These are phyloP conservation scores for Meyerozyma sp. DNA, from an alignment of 1,139 yeast species.

Conservation along the genomic window DNA sequence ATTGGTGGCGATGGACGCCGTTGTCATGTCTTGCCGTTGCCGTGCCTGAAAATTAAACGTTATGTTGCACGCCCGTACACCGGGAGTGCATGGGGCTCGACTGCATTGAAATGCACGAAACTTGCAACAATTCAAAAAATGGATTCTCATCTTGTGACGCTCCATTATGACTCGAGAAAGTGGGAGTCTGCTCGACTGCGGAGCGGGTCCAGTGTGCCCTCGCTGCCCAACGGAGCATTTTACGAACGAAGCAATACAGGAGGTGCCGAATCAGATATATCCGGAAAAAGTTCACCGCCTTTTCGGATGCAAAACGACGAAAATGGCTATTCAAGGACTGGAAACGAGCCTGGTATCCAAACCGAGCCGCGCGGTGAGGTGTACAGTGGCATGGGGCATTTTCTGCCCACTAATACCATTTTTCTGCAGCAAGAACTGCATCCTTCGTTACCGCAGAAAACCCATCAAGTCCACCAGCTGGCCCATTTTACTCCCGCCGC, in stretches of 20 bases:
- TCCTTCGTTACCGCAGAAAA: neutral
- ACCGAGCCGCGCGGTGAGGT: too few relatives aligned
- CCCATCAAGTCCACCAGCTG: neutral
- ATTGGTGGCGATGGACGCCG: conserved; percentile 22
- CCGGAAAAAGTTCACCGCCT: neutral
- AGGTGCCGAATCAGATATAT: neutral
- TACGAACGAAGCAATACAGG: neutral
- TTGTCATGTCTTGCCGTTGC: conserved; percentile 23
- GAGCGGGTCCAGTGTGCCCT: neutral
- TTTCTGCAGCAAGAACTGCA: neutral
- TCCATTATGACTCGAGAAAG: neutral
- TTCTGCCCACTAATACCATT: too few relatives aligned
- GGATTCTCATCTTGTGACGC: neutral
- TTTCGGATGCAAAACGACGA: neutral
- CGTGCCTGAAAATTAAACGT: neutral
- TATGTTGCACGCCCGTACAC: neutral
- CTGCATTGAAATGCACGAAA: neutral
- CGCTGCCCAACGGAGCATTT: neutral
- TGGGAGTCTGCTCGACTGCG: neutral
- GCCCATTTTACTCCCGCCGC: too few relatives aligned
- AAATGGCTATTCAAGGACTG: neutral
- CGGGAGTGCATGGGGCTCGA: neutral
- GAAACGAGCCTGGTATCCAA: too few relatives aligned
- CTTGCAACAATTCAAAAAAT: neutral
- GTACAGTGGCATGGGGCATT: too few relatives aligned